Conservation (phyloP, 192 early-diverging fungal species). For the Chytriomyces sp. region DNA sequence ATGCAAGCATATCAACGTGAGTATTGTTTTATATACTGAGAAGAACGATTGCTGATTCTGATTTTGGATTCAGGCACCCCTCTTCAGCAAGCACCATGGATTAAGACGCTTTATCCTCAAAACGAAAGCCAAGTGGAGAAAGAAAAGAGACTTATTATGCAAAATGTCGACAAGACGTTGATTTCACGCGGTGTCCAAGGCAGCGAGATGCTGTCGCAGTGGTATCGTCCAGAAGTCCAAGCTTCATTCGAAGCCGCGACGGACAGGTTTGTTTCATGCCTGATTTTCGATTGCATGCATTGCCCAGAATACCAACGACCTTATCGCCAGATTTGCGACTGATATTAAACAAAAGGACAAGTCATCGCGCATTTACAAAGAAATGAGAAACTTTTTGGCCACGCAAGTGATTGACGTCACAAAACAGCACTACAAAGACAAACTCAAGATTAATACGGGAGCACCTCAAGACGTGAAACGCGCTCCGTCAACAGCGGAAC, state of each 20-base stretch:
- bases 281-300: too few species aligned
- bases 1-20: constrained; percentile 12
- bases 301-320: too few species aligned
- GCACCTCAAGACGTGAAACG: too few species aligned
- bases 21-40: background rate
- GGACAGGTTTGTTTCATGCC: background rate
- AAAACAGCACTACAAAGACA: background rate
- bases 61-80: constrained; percentile 12
- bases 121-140: background rate
- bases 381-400: constrained; percentile 17
- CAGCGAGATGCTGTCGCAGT: background rate
- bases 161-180: constrained; percentile 1
- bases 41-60: background rate
- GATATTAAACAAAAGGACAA: constrained; percentile 10
- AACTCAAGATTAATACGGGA: constrained; percentile 13
- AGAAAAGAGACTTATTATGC: background rate
- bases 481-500: too few species aligned
- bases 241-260: background rate
- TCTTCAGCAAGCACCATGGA: constrained; percentile 7
- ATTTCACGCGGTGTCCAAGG: background rate
- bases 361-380: constrained; percentile 11
- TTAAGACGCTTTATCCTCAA: constrained; percentile 1
- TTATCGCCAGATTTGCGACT: too few species aligned
- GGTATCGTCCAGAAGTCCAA: background rate
- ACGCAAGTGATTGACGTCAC: constrained; percentile 9